phyloP scores from a whole-genome alignment of 768 basidiomycete genomes.

The Rossbeevera mucosa region DNA sequence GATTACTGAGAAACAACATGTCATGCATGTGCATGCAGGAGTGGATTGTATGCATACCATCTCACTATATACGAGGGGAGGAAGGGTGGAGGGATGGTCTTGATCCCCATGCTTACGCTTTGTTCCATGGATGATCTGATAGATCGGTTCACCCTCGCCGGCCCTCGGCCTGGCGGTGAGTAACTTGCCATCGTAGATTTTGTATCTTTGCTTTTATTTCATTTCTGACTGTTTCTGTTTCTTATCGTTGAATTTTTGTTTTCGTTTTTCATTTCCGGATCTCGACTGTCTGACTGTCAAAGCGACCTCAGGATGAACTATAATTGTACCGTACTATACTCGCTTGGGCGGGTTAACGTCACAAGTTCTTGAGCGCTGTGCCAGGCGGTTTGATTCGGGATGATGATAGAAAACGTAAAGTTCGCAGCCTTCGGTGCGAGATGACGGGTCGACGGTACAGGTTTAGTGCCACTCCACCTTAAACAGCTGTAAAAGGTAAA shows the following conservation, averaged over 20 bases:
- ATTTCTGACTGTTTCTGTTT: constrained; percentile 1
- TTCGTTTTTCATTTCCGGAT: constrained; percentile 13
- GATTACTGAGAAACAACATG: constrained; percentile 11
- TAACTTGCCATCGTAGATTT: constrained; percentile 2
- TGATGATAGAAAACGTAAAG: background rate
- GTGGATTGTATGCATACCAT: background rate
- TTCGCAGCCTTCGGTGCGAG: background rate
- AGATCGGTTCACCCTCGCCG: constrained; percentile 4
- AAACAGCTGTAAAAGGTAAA: background rate
- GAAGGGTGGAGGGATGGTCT: background rate
- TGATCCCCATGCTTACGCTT: background rate
- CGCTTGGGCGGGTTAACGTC: background rate
- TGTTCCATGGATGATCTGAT: constrained; percentile 17
- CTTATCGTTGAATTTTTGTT: constrained; percentile 1
- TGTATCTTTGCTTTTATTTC: constrained; percentile 6
- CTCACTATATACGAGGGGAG: background rate
- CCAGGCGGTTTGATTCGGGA: background rate
- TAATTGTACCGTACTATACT: background rate
- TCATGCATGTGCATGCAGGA: constrained; percentile 11
- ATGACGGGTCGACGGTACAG: background rate
- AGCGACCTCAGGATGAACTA: background rate
- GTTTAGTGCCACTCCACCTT: background rate
- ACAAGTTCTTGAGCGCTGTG: background rate
- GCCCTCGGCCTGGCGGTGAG: background rate
- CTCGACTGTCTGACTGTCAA: background rate